These are phyloP conservation scores for Umbilicus rupestris DNA, from an alignment of 164 flowering plant genomes.

Conservation along the genomic window DNA sequence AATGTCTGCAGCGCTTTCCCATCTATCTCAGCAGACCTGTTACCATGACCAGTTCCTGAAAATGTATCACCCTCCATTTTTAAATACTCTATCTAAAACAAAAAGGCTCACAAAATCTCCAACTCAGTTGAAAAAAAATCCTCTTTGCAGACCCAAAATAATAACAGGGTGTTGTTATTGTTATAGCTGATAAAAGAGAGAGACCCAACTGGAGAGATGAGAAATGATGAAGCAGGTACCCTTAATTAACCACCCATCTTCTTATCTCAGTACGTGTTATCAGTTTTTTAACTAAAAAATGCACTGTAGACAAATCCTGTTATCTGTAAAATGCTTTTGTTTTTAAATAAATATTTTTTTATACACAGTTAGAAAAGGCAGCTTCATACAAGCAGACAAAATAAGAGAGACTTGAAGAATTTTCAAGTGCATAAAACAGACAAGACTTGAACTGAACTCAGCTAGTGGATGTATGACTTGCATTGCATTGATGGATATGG, in stretches of 20 bases:
- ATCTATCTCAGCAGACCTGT: slow-evolving; percentile 33
- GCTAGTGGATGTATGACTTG: background rate
- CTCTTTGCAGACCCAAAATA: background rate
- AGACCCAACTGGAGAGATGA: background rate
- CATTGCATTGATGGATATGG: background rate
- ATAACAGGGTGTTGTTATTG: too few species aligned
- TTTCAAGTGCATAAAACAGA: background rate
- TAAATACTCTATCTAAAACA: background rate
- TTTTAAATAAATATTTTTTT: background rate
- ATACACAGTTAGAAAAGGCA: background rate
- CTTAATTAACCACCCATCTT: background rate
- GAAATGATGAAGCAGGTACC: background rate
- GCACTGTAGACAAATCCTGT: background rate
- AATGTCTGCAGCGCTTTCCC: slow-evolving; percentile 44
- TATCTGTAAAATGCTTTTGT: slow-evolving; percentile 6
- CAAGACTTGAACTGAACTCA: too few species aligned
- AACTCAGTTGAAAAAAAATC: background rate
- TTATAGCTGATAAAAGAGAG: too few species aligned
- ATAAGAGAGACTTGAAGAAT: background rate
- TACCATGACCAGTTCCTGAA: slow-evolving; percentile 24
- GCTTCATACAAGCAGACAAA: background rate
- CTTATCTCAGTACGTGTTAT: slow-evolving; percentile 4
- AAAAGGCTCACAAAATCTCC: background rate
- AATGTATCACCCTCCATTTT: slow-evolving; percentile 51
- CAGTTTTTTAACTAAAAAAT: background rate